Percentiles rank a stretch among this genome's conserved stretches.
Evolutionary conservation across 371 early-diverging fungal species (phyloP).

Genomic region (Coemansia linderi): DNA sequence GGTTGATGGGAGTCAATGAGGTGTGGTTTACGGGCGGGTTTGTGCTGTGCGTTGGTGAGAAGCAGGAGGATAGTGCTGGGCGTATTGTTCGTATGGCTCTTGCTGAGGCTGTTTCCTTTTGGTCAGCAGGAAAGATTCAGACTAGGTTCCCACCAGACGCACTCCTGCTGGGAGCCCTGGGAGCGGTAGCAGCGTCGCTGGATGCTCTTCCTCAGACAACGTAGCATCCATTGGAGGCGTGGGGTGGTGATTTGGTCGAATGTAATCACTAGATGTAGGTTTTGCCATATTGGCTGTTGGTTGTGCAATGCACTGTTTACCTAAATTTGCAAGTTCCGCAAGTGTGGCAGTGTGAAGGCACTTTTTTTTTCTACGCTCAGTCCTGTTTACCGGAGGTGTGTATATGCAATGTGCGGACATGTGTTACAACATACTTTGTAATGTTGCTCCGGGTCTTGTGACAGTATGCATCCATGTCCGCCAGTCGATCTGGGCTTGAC

Average conservation of each 20-base stretch:
- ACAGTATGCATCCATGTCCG: background rate
- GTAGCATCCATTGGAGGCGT: background rate
- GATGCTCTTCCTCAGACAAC: background rate
- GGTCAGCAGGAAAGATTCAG: slow-evolving; percentile 28
- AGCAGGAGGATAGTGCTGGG: background rate
- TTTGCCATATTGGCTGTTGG: background rate
- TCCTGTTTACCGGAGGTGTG: background rate
- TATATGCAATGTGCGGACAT: background rate
- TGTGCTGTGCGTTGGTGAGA: slow-evolving; percentile 4
- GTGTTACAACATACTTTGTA: background rate
- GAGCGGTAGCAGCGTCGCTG: slow-evolving; percentile 16
- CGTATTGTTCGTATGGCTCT: slow-evolving; percentile 18
- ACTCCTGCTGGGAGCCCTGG: slow-evolving; percentile 36
- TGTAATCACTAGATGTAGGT: background rate
- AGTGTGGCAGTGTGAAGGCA: background rate
- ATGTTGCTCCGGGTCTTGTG: background rate
- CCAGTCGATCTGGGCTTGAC: background rate
- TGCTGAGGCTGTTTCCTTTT: slow-evolving; percentile 32
- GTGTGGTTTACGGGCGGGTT: slow-evolving; percentile 50
- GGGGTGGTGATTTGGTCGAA: background rate
- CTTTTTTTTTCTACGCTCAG: background rate
- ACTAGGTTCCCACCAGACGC: slow-evolving; percentile 27
- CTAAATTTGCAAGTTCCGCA: background rate
- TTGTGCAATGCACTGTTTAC: background rate
- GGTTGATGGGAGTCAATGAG: slow-evolving; percentile 7